Evolutionary conservation across 2,329 filamentous ascomycete species (phyloP).

Genomic region (Pseudocercospora fuligena): DNA sequence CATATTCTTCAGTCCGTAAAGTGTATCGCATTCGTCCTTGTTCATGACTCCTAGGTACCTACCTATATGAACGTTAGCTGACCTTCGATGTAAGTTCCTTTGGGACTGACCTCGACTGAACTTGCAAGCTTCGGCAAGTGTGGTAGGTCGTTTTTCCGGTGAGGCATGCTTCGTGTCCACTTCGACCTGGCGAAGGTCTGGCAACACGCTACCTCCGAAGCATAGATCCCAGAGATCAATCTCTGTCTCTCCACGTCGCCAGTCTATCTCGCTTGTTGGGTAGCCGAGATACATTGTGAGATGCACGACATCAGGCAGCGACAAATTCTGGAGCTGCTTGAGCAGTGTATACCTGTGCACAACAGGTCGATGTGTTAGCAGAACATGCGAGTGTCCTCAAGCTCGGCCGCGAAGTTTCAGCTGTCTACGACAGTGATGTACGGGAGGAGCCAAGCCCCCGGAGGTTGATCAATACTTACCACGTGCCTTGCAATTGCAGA

Average conservation of each 20-base stretch:
- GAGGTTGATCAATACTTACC: not conserved
- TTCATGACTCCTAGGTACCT: not conserved
- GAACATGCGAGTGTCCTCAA: not conserved
- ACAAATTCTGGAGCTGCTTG: slow-evolving; percentile 20
- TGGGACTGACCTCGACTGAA: not conserved
- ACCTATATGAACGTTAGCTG: not conserved
- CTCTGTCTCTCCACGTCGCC: not conserved
- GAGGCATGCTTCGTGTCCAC: slow-evolving; percentile 15
- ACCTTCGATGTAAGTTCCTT: not conserved
- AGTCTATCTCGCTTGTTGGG: not conserved
- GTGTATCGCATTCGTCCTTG: not conserved
- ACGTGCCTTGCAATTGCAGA: not conserved
- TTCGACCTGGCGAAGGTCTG: slow-evolving; percentile 23
- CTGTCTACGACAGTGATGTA: not conserved
- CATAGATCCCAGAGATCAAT: slow-evolving; percentile 25
- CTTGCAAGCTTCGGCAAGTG: slow-evolving; percentile 1
- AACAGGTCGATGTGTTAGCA: slow-evolving; percentile 15
- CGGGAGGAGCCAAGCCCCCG: not conserved
- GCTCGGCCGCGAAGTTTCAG: not conserved
- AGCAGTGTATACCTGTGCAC: slow-evolving; percentile 18
- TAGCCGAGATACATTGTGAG: slow-evolving; percentile 19
- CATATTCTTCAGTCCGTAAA: slow-evolving; percentile 29
- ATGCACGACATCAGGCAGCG: slow-evolving; percentile 23
- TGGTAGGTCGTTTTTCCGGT: not conserved
- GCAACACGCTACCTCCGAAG: slow-evolving; percentile 27